Conservation (phyloP, 1,139 yeast species). For the Kurtzmaniella natalensis region DNA sequence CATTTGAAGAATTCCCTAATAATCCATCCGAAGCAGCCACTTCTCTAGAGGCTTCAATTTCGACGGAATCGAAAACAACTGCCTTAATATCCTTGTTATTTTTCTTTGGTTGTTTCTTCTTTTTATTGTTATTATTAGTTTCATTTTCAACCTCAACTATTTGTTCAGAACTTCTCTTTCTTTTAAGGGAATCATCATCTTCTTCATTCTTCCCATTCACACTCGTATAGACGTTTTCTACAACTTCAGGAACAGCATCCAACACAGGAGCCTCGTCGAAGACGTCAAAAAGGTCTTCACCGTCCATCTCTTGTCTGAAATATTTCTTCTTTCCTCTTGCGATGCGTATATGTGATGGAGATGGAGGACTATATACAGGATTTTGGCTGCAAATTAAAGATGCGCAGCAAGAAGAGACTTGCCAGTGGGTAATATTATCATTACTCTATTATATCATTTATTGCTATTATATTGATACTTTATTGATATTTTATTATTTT, state of each 20-base stretch:
- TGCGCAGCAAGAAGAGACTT: no score
- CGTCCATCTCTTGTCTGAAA: conserved; percentile 19
- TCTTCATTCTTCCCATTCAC: conserved; percentile 2
- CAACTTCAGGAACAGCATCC: conserved; percentile 22
- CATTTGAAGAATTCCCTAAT: conserved; percentile 31
- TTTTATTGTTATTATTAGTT: conserved; percentile 7
- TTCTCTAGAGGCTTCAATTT: conserved; percentile 87
- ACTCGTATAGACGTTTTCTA: conserved; percentile 9
- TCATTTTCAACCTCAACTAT: conserved; percentile 2
- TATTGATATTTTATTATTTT: no score
- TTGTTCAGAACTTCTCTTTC: conserved; percentile 6
- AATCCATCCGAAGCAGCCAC: conserved; percentile 78
- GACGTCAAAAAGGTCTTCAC: conserved; percentile 64
- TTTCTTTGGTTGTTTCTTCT: conserved; percentile 14
- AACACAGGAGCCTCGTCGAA: conserved; percentile 54
- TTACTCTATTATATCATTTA: no score
- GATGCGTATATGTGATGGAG: conserved; percentile 1
- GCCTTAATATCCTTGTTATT: conserved; percentile 44
- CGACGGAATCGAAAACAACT: conserved; percentile 83
- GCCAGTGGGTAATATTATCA: no score
- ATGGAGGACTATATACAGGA: neutral
- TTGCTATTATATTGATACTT: neutral
- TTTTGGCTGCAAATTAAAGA: conserved; percentile 1
- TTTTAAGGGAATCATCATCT: conserved; percentile 7
- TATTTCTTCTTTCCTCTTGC: no score